Evolutionary conservation across 1,284 basidiomycete genomes (phyloP).

Genomic region (Stygiomarasmius scandens): DNA sequence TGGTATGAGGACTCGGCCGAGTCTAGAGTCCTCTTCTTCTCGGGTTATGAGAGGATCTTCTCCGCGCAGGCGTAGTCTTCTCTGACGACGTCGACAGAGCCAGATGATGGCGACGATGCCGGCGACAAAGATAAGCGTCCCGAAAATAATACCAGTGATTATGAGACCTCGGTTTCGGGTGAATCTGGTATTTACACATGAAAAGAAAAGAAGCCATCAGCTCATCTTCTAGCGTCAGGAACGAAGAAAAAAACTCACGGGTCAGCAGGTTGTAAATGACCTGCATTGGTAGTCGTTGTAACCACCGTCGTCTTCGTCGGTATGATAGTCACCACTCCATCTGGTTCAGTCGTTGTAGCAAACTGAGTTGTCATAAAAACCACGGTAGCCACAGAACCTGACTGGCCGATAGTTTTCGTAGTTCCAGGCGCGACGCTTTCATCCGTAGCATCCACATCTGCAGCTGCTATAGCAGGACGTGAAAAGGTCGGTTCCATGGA

Average conservation of each 20-base stretch:
- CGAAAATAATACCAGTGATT: conserved; percentile 9
- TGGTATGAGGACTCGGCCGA: conserved; percentile 14
- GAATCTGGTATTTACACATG: conserved; percentile 2
- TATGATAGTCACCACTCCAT: neutral
- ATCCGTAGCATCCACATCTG: neutral
- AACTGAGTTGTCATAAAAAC: neutral
- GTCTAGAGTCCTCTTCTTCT: neutral
- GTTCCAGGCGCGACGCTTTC: neutral
- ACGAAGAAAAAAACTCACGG: neutral
- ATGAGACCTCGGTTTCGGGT: conserved; percentile 10
- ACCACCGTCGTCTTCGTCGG: neutral
- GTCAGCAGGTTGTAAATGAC: neutral
- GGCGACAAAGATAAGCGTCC: conserved; percentile 1
- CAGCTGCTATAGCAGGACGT: neutral
- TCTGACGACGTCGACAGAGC: conserved; percentile 2
- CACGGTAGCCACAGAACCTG: neutral
- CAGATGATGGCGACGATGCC: conserved; percentile 3
- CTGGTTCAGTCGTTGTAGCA: neutral
- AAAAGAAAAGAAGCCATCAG: neutral
- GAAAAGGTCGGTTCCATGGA: neutral
- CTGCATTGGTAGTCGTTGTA: neutral
- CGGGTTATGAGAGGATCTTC: neutral
- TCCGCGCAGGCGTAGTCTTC: neutral
- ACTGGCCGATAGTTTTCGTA: neutral
- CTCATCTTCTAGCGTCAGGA: too few relatives aligned